Evolutionary conservation across 257 asterid genomes (phyloP).

Genomic region (Solanum habrochaites): DNA sequence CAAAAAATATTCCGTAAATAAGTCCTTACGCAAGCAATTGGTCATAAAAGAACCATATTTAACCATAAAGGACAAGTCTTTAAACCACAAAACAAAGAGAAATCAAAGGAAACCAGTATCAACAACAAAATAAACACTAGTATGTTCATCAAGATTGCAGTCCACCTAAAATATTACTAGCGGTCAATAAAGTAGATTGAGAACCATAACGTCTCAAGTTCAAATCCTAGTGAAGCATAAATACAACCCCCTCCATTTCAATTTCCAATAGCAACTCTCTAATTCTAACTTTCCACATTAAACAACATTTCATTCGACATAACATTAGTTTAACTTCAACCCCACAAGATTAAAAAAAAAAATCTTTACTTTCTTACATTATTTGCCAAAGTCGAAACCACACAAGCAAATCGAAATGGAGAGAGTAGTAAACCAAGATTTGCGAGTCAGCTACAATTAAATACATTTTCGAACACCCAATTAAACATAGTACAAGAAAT

Average conservation of each 20-base stretch:
- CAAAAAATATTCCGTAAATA: background rate
- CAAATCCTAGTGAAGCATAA: background rate
- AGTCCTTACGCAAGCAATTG: background rate
- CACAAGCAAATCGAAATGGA: background rate
- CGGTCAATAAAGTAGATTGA: background rate
- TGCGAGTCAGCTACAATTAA: background rate
- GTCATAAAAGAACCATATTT: background rate
- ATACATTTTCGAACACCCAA: background rate
- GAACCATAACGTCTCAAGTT: background rate
- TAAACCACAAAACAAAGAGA: background rate
- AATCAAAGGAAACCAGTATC: background rate
- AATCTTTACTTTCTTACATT: background rate
- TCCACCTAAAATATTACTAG: background rate
- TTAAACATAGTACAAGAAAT: background rate
- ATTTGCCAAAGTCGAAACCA: background rate
- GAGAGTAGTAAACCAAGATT: background rate
- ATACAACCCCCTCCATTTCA: background rate
- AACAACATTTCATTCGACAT: no score
- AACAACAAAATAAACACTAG: background rate
- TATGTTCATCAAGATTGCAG: background rate
- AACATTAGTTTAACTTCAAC: background rate
- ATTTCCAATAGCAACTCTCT: background rate
- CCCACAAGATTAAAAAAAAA: background rate
- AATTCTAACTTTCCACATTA: background rate
- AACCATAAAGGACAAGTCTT: background rate